Percentiles rank a stretch among this genome's conserved stretches.
Conservation (phyloP, 441 rosid species). For the Populus hybrid region DNA sequence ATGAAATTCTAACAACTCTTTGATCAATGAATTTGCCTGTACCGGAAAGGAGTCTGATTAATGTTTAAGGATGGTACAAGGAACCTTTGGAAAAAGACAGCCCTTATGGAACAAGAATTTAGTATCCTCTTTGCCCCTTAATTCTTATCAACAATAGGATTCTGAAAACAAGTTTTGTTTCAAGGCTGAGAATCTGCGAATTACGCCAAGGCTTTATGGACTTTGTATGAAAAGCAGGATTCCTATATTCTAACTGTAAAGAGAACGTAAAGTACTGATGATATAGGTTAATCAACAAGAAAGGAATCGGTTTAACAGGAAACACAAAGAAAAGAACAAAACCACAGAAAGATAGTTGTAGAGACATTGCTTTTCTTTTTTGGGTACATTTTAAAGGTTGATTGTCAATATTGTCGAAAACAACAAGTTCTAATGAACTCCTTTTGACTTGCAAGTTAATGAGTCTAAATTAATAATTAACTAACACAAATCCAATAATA, state of each 20-base stretch:
- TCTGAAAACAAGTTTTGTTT: neutral
- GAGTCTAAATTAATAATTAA: too few relatives aligned
- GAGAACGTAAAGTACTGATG: neutral
- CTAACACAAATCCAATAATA: too few relatives aligned
- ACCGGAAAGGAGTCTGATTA: neutral
- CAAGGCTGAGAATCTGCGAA: neutral
- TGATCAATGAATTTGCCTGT: neutral
- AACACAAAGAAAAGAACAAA: neutral
- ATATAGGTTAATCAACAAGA: neutral
- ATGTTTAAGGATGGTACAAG: neutral
- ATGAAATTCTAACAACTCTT: neutral
- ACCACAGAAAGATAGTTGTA: neutral
- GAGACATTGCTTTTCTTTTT: neutral
- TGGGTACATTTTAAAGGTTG: neutral
- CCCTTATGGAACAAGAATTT: neutral
- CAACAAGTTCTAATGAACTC: too few relatives aligned
- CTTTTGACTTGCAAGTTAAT: too few relatives aligned
- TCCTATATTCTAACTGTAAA: neutral
- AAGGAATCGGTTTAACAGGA: neutral
- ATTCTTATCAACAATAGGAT: neutral
- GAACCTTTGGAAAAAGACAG: neutral
- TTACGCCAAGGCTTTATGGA: neutral
- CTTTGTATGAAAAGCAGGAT: neutral
- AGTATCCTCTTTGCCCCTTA: neutral
- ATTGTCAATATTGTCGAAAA: too few relatives aligned